A percentile compares a stretch with the other conserved stretches of the same genome.
These are phyloP conservation scores for Populus deltoides DNA, from an alignment of 345 rosid genomes.

Conservation along the genomic window DNA sequence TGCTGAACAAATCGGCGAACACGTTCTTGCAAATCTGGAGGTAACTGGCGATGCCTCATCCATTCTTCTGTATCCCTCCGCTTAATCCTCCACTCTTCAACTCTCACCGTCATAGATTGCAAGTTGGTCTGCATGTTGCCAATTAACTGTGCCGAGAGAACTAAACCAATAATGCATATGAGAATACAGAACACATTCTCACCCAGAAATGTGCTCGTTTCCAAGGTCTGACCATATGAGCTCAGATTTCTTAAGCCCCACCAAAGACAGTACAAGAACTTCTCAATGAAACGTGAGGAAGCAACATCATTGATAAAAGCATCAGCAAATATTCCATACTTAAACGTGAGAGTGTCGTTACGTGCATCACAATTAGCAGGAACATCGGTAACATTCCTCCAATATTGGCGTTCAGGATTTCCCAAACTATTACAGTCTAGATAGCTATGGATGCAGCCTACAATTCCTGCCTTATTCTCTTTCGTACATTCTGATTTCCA, in stretches of 20 bases:
- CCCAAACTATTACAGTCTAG: constrained; percentile 59
- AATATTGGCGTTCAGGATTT: constrained; percentile 47
- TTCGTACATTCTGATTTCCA: constrained; percentile 50
- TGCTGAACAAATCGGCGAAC: constrained; percentile 76
- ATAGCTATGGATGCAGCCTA: constrained; percentile 45
- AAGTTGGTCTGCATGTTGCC: constrained; percentile 87
- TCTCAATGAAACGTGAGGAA: constrained; percentile 46
- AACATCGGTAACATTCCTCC: constrained; percentile 53
- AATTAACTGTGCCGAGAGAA: constrained; percentile 79
- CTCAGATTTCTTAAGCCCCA: constrained; percentile 82
- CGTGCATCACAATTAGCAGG: constrained; percentile 52
- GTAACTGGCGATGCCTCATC: constrained; percentile 93
- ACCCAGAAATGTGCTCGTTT: constrained; percentile 47
- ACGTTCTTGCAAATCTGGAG: constrained; percentile 68
- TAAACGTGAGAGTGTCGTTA: constrained; percentile 33
- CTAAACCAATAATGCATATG: constrained; percentile 65
- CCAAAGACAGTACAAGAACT: constrained; percentile 87
- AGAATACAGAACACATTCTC: constrained; percentile 65
- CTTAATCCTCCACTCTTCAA: constrained; percentile 84
- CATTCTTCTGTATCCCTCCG: constrained; percentile 93
- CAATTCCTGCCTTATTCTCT: constrained; percentile 5
- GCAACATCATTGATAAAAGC: constrained; percentile 69
- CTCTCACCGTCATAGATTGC: constrained; percentile 77
- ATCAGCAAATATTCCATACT: constrained; percentile 71
- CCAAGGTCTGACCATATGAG: constrained; percentile 77